Conservation (phyloP, 805 yeast genomes). For the Barnettozyma pratensis region DNA sequence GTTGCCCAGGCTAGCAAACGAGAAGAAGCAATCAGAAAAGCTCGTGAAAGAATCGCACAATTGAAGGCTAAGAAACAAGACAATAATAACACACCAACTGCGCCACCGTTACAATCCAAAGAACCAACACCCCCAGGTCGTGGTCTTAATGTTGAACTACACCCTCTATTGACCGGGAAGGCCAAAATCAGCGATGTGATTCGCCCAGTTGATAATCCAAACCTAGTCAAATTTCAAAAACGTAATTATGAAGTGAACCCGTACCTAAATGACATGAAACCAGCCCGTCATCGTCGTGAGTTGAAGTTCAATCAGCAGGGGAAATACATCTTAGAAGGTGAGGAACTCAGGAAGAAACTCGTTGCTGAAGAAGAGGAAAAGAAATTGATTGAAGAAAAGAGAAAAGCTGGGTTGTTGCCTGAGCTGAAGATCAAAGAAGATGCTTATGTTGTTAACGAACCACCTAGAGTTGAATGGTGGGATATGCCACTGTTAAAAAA, state of each 20-base stretch:
- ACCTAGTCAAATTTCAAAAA: conserved; percentile 16
- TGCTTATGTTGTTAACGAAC: conserved; percentile 38
- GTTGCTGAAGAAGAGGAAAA: conserved; percentile 32
- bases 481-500: conserved; percentile 52
- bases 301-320: conserved; percentile 58
- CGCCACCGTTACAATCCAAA: neutral
- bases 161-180: conserved; percentile 26
- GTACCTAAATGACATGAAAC: conserved; percentile 20
- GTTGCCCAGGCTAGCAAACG: neutral
- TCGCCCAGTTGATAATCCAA: conserved; percentile 20
- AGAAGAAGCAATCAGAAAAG: conserved; percentile 7
- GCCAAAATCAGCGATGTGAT: conserved; percentile 1
- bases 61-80: conserved; percentile 7
- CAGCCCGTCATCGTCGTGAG: conserved; percentile 30
- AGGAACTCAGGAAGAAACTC: conserved; percentile 38
- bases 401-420: conserved; percentile 43
- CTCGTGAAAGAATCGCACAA: conserved; percentile 11
- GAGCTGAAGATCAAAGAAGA: conserved; percentile 54
- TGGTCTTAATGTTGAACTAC: conserved; percentile 25
- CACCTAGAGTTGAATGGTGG: conserved; percentile 89
- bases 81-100: neutral
- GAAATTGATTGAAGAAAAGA: conserved; percentile 28
- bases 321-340: conserved; percentile 42
- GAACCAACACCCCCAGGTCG: conserved; percentile 2
- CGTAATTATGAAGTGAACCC: conserved; percentile 31